Evolutionary conservation across 345 rosid species (phyloP).

Genomic region (Populus deltoides): DNA sequence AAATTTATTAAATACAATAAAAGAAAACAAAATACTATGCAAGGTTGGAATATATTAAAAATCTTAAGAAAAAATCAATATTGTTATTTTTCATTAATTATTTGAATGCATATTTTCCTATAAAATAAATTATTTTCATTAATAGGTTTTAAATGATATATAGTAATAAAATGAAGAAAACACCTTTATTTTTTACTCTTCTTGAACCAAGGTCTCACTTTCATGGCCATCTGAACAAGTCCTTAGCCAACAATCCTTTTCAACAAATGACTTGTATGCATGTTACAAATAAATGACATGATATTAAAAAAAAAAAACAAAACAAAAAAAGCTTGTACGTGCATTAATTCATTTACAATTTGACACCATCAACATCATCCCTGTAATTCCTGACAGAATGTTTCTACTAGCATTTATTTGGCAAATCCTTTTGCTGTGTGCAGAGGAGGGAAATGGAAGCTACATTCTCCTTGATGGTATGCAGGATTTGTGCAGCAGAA

Average conservation of each 20-base stretch:
- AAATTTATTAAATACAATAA: too few relatives aligned
- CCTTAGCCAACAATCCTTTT: not conserved
- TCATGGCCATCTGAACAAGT: not conserved
- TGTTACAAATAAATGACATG: not conserved
- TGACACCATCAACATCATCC: not conserved
- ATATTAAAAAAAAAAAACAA: not conserved
- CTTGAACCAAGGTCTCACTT: not conserved
- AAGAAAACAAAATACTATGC: too few relatives aligned
- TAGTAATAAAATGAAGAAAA: too few relatives aligned
- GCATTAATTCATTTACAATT: not conserved
- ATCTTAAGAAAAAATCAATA: too few relatives aligned
- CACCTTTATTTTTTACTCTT: not conserved
- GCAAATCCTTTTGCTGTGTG: slow-evolving; percentile 9
- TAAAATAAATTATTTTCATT: too few relatives aligned
- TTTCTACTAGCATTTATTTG: not conserved
- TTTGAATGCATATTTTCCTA: too few relatives aligned
- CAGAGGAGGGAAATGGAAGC: slow-evolving; percentile 30
- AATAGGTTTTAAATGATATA: too few relatives aligned
- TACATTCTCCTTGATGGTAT: slow-evolving; percentile 35
- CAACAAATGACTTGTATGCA: not conserved
- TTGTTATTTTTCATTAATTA: too few relatives aligned
- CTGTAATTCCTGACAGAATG: not conserved
- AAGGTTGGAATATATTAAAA: too few relatives aligned
- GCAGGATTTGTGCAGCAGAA: slow-evolving; percentile 49
- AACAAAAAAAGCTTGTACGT: not conserved